phyloP scores from a whole-genome alignment of 176 grass and related monocot genomes.

The Lolium multiflorum region DNA sequence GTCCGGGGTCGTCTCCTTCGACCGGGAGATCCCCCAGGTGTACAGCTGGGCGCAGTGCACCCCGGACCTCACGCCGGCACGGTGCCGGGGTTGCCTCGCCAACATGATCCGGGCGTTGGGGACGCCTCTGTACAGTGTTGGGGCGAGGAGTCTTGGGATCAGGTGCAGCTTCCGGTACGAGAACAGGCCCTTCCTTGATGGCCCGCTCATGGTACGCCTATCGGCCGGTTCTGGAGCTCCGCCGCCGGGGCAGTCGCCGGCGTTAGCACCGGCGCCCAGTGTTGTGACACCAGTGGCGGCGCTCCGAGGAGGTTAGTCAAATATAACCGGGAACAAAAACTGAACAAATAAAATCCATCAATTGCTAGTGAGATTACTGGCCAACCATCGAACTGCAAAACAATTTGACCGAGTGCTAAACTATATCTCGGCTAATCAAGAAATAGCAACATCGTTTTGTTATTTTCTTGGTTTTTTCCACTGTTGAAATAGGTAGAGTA shows the following conservation, averaged over 20 bases:
- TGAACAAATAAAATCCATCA: no score
- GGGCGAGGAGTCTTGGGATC: constrained; percentile 30
- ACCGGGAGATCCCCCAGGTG: constrained; percentile 35
- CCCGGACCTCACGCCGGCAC: constrained; percentile 30
- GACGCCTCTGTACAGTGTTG: neutral
- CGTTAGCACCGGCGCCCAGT: neutral
- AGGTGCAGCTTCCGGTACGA: constrained; percentile 55
- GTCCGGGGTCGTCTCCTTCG: constrained; percentile 37
- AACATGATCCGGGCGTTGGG: neutral
- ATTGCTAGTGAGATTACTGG: no score
- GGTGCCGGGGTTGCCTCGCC: constrained; percentile 54
- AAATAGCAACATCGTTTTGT: no score
- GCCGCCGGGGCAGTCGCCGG: no score
- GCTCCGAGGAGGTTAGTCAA: constrained; percentile 1
- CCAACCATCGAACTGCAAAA: no score
- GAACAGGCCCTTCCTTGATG: constrained; percentile 30
- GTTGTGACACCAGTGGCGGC: neutral
- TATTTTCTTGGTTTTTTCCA: no score
- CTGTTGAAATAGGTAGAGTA: no score
- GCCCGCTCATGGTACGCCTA: neutral
- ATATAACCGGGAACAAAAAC: no score
- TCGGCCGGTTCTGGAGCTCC: neutral
- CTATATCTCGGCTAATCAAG: no score
- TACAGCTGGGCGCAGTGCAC: constrained; percentile 69
- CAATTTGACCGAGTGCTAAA: no score